These are phyloP conservation scores for Colletotrichum falcatum DNA, from an alignment of 2,329 filamentous ascomycete species.

Conservation along the genomic window DNA sequence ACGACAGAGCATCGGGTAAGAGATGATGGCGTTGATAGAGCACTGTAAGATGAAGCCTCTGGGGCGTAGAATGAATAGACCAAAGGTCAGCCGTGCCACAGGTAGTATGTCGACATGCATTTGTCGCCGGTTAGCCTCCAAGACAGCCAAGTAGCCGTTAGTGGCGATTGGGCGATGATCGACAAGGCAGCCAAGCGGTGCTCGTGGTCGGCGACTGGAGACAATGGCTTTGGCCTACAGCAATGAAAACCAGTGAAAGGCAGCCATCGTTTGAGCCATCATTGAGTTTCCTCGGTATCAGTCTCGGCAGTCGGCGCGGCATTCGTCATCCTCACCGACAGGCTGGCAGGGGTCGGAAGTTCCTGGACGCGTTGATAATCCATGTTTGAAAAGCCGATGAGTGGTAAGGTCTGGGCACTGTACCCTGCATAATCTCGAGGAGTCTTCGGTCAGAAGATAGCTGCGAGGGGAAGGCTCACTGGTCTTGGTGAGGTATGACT, in stretches of 20 bases:
- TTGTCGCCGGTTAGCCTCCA: slow-evolving; percentile 24
- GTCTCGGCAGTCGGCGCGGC: slow-evolving; percentile 34
- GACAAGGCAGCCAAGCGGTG: slow-evolving; percentile 29
- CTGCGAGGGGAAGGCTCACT: not conserved
- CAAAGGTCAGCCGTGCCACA: slow-evolving; percentile 13
- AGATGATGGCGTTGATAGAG: not conserved
- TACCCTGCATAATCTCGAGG: not conserved
- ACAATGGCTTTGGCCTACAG: not conserved
- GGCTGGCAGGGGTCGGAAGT: not conserved
- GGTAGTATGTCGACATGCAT: not conserved
- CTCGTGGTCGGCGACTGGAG: slow-evolving; percentile 29
- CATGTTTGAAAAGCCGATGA: not conserved
- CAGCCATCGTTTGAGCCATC: too few species aligned
- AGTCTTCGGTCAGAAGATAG: not conserved
- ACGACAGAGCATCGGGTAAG: not conserved
- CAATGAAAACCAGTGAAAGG: not conserved
- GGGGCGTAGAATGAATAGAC: too few species aligned
- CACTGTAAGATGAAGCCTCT: not conserved
- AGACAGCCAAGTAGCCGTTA: slow-evolving; percentile 8
- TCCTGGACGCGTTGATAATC: not conserved
- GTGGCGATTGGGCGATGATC: slow-evolving; percentile 21
- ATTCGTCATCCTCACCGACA: slow-evolving; percentile 28
- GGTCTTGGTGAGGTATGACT: slow-evolving; percentile 26
- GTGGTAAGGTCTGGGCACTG: not conserved
- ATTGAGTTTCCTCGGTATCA: not conserved